Base-by-base conservation (phyloP, 768 basidiomycete species). In the Mycena alexandri region DNA sequence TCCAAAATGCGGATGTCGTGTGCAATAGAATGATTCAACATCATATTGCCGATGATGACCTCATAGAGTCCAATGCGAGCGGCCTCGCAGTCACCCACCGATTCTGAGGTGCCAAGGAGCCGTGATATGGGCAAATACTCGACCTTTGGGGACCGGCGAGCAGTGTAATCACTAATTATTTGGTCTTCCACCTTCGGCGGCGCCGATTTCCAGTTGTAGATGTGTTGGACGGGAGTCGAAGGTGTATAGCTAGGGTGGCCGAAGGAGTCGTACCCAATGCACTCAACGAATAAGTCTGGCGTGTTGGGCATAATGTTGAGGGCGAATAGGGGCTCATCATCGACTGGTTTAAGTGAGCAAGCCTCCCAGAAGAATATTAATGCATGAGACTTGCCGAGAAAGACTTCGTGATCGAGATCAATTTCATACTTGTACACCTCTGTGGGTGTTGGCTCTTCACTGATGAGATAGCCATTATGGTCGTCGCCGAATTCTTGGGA, bases 341-440 rank as follows among this genome's bases (percentile, higher is more conserved):
- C 72, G 71, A 57, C 63, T 78, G 59, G 22, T 47, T n/a, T n/a
- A n/a, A n/a, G n/a, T n/a, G n/a, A n/a, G n/a, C n/a, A n/a, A n/a
- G n/a, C n/a, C n/a, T n/a, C n/a, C n/a, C n/a, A n/a, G n/a, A n/a
- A n/a, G n/a, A n/a, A n/a, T n/a, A n/a, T n/a, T n/a, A n/a, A n/a
- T n/a, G n/a, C n/a, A n/a, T n/a, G n/a, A n/a, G n/a, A n/a, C 76
- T 43, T 38, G 72, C 61, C 50, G 38, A 71, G 64, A 43, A 77
- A 79, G 5, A 74, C 72, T 21, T 71, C 65, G 21, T 75, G 64
- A 68, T 79, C 76, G 34, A 77, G 48, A 47, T 78, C 74, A 44
- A 79, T 74, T 47, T 69, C 68, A 54, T 78, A n/a, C n/a, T n/a
- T n/a, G n/a, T n/a, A n/a, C n/a, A n/a, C n/a, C n/a, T n/a, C n/a